Evolutionary conservation across 768 basidiomycete genomes (phyloP), one percentile per base, ranked within the genome.

Genomic region (Rhodotorula kratochvilovae): DNA sequence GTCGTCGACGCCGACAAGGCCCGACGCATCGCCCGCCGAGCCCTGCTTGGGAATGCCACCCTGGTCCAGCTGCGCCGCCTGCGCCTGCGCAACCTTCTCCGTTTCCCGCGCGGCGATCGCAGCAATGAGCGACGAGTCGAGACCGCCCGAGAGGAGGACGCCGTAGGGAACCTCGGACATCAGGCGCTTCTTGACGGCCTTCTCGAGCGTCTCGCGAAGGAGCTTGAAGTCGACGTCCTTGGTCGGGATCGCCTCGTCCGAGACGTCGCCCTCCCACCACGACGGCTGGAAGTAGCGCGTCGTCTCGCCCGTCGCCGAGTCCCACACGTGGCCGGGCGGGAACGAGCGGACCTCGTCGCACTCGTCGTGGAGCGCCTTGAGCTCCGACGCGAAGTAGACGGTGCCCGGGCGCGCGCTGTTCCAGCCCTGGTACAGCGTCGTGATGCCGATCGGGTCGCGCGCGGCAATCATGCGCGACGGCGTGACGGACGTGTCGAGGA

Each of bases 111-210:
- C 88, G 13, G 96, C 96, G 78, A 99, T 91, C 29, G 92, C 85
- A 21, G 96, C 96, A 76, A 99, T 97, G 81, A 99, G 82, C 79
- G 91, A 94, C 78, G 91, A 93, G 80, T 99, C 96, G 65, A 99
- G 83, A 31, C 96, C 96, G 58, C 96, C 96, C 71, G 90, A 92
- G 67, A 99, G 85, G 53, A 99, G 85, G 25, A 99, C 96, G 68
- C 96, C 96, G 76, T 94, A 99, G 5, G 96, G 96, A 19, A 98
- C 96, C 81, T 99, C 96, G 42, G 90, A 90, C 96, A 99, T 99
- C 29, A 99, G 82, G 59, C 96, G 85, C 81, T 98, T 99, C 77
- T 88, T 86, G 60, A 99, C 96, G 23, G 96, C 91, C 42, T 85
- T 88, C 81, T 98, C 96, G 39, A 99, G 84, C 0, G 88, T 85